Evolutionary conservation across 306 rosid genomes (phyloP).

Genomic region (Phaseolus lunatus): DNA sequence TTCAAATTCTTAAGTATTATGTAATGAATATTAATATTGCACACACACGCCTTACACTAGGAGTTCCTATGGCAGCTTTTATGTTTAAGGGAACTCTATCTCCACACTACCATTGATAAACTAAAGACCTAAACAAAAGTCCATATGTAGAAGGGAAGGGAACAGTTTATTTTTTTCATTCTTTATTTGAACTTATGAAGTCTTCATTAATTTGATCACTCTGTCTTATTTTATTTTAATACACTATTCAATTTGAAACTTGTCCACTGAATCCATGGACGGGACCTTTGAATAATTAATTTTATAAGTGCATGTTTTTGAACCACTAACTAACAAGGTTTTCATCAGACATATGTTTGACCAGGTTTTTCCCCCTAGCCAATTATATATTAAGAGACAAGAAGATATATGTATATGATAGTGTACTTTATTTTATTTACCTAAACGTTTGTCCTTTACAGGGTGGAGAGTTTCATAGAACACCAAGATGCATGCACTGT

Average conservation of each 20-base stretch:
- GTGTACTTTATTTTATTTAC: slow-evolving; percentile 9
- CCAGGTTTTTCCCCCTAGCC: slow-evolving; percentile 17
- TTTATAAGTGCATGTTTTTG: slow-evolving; percentile 37
- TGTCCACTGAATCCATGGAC: slow-evolving; percentile 28
- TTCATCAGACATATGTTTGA: slow-evolving; percentile 18
- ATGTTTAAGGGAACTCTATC: neutral
- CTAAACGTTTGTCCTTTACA: slow-evolving; percentile 42
- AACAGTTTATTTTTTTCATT: neutral
- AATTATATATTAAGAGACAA: slow-evolving; percentile 26
- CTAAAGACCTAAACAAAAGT: slow-evolving; percentile 27
- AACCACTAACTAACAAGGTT: slow-evolving; percentile 37
- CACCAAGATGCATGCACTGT: slow-evolving; percentile 90
- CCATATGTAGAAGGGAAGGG: neutral
- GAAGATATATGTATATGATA: neutral
- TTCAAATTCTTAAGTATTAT: slow-evolving; percentile 30
- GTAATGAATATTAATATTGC: slow-evolving; percentile 11
- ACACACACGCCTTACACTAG: slow-evolving; percentile 18
- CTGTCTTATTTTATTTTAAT: slow-evolving; percentile 31
- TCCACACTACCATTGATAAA: slow-evolving; percentile 21
- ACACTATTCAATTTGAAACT: slow-evolving; percentile 34
- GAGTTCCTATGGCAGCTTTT: slow-evolving; percentile 37
- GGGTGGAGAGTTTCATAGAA: slow-evolving; percentile 98
- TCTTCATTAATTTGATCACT: slow-evolving; percentile 39
- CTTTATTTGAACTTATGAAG: slow-evolving; percentile 7
- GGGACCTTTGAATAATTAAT: slow-evolving; percentile 33